Percentiles rank a stretch among this genome's conserved stretches.
phyloP scores from a whole-genome alignment of 495 filamentous ascomycete species.

The Hyaloscypha bicolor region DNA sequence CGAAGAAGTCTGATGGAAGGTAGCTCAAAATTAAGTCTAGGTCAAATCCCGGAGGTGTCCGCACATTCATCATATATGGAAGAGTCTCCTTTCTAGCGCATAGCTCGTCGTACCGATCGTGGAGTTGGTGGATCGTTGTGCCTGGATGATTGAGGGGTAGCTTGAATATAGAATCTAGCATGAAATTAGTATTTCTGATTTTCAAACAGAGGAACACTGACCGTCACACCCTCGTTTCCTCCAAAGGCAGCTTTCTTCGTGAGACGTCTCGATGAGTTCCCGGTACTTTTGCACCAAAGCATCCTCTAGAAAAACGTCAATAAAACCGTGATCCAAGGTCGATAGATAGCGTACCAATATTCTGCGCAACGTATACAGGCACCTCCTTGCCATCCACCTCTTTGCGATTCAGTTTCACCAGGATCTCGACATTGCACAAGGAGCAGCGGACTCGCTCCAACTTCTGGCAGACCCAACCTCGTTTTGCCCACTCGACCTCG shows the following conservation, averaged over 20 bases:
- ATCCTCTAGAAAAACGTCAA: slow-evolving; percentile 46
- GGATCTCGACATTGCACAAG: slow-evolving; percentile 78
- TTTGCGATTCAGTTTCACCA: slow-evolving; percentile 76
- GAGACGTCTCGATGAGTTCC: slow-evolving; percentile 70
- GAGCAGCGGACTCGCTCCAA: slow-evolving; percentile 81
- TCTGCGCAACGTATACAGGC: slow-evolving; percentile 45
- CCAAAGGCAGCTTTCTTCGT: slow-evolving; percentile 88
- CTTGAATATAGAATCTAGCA: slow-evolving; percentile 47
- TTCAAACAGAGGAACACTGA: slow-evolving; percentile 36
- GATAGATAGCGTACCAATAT: slow-evolving; percentile 40
- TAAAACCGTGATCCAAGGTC: background rate
- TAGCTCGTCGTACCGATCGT: slow-evolving; percentile 62
- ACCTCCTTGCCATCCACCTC: slow-evolving; percentile 67
- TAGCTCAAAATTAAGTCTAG: slow-evolving; percentile 51
- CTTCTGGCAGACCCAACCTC: slow-evolving; percentile 86
- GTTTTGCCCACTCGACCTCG: slow-evolving; percentile 94
- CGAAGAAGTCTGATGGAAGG: slow-evolving; percentile 45
- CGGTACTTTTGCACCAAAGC: slow-evolving; percentile 78
- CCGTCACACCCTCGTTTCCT: slow-evolving; percentile 81
- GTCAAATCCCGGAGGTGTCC: slow-evolving; percentile 47
- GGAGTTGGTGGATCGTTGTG: slow-evolving; percentile 55
- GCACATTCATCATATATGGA: slow-evolving; percentile 54
- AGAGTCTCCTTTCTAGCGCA: slow-evolving; percentile 47
- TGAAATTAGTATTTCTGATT: slow-evolving; percentile 36
- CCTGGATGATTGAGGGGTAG: slow-evolving; percentile 57